Conservation (phyloP, 805 yeast species). For the Clavispora asparagi region DNA sequence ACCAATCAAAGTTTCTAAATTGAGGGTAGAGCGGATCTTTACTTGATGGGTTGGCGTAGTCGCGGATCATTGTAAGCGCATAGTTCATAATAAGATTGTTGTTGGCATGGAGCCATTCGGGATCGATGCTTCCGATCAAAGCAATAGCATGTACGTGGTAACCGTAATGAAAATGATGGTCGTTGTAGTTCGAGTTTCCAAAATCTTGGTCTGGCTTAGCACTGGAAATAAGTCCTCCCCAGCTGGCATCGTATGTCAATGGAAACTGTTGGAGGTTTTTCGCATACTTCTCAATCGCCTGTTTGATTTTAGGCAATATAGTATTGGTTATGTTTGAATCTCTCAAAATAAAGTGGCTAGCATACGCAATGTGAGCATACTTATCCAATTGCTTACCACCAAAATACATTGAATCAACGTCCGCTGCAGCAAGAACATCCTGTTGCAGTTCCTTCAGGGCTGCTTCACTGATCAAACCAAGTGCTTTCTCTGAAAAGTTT, state of each 20-base stretch:
- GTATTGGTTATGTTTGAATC: constrained; percentile 47
- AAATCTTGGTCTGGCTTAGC: constrained; percentile 63
- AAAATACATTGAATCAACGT: constrained; percentile 82
- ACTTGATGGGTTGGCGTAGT: constrained; percentile 55
- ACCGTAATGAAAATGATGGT: constrained; percentile 75
- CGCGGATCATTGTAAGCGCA: constrained; percentile 58
- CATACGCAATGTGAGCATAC: constrained; percentile 80
- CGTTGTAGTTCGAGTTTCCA: constrained; percentile 68
- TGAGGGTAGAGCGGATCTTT: constrained; percentile 59
- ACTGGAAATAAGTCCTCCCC: constrained; percentile 74
- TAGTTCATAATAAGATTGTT: constrained; percentile 39
- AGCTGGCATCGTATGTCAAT: constrained; percentile 69
- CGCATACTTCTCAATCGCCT: constrained; percentile 66
- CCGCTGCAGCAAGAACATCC: constrained; percentile 53
- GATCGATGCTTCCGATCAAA: constrained; percentile 52
- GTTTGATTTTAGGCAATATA: constrained; percentile 54
- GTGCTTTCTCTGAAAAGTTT: constrained; percentile 25
- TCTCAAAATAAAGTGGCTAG: constrained; percentile 58
- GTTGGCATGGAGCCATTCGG: constrained; percentile 27
- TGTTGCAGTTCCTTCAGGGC: constrained; percentile 50
- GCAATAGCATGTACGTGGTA: constrained; percentile 72
- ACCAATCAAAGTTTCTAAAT: constrained; percentile 69
- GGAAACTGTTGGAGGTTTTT: constrained; percentile 67
- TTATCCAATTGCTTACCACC: constrained; percentile 59
- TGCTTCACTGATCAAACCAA: constrained; percentile 37